Conservation (phyloP, 768 basidiomycete species). For the Boletus fagicola region DNA sequence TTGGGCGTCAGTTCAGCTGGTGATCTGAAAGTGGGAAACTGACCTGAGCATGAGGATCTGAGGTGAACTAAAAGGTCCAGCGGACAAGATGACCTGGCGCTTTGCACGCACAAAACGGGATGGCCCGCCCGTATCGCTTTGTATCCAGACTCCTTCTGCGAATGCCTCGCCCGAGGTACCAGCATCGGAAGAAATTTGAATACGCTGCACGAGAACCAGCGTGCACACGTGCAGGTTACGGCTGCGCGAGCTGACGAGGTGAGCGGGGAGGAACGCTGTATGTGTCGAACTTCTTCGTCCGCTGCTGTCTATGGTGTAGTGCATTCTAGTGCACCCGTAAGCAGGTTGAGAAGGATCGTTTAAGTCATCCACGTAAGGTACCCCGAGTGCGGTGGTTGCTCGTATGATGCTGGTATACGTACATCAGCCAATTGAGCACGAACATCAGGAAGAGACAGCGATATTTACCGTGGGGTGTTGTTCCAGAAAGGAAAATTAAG, state of each 20-base stretch:
- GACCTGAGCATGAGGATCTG: not conserved
- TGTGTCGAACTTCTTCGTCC: not conserved
- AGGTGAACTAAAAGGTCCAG: not conserved
- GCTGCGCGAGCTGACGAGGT: not conserved
- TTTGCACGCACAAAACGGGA: not conserved
- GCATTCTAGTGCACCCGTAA: not conserved
- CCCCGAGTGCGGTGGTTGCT: not conserved
- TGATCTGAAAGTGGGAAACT: not conserved
- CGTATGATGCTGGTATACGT: not conserved
- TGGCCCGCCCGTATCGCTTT: not conserved
- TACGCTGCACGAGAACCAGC: not conserved
- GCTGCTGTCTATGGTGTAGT: not conserved
- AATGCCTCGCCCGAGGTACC: not conserved
- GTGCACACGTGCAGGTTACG: not conserved
- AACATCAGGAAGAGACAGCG: not conserved
- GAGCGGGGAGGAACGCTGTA: not conserved
- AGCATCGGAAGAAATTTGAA: not conserved
- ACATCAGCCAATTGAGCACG: not conserved
- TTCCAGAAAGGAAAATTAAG: not conserved
- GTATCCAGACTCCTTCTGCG: not conserved
- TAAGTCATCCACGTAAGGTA: not conserved
- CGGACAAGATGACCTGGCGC: not conserved
- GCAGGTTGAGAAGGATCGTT: not conserved
- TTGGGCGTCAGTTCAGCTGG: not conserved
- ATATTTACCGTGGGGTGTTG: not conserved